Evolutionary conservation across 495 filamentous ascomycete genomes (phyloP).

Genomic region (Xylaria curta): DNA sequence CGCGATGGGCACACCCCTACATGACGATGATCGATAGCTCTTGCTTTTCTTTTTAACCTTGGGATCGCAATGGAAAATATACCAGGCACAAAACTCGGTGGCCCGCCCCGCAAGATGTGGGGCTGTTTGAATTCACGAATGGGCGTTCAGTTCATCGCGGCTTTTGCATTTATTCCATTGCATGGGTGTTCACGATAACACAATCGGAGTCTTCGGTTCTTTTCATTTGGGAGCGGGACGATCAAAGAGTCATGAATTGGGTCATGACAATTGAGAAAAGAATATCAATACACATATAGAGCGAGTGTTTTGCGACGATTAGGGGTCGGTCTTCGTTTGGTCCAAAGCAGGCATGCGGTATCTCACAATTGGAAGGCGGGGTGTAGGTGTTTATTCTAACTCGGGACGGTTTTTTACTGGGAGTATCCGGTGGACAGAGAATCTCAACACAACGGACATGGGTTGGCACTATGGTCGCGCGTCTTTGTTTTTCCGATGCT

Average conservation of each 20-base stretch:
- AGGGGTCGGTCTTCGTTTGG: slow-evolving; percentile 38
- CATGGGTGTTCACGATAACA: slow-evolving; percentile 48
- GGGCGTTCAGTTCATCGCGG: slow-evolving; percentile 41
- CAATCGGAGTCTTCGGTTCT: slow-evolving; percentile 44
- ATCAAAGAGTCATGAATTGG: slow-evolving; percentile 45
- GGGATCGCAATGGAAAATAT: slow-evolving; percentile 37
- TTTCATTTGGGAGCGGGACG: slow-evolving; percentile 44
- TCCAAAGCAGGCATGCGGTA: slow-evolving; percentile 41
- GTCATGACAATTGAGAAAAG: slow-evolving; percentile 46
- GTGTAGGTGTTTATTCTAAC: slow-evolving; percentile 38
- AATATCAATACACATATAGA: slow-evolving; percentile 45
- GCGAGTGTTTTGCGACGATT: slow-evolving; percentile 45
- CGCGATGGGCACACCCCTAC: slow-evolving; percentile 34
- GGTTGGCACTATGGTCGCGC: slow-evolving; percentile 38
- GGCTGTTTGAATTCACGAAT: slow-evolving; percentile 41
- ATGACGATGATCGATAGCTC: slow-evolving; percentile 47
- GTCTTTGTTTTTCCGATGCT: slow-evolving; percentile 38
- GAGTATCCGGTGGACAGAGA: slow-evolving; percentile 41
- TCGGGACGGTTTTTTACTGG: slow-evolving; percentile 38
- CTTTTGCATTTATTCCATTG: slow-evolving; percentile 47
- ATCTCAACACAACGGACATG: slow-evolving; percentile 41
- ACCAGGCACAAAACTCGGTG: slow-evolving; percentile 35
- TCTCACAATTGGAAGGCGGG: slow-evolving; percentile 38
- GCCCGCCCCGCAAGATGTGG: slow-evolving; percentile 42
- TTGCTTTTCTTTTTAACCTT: slow-evolving; percentile 40